phyloP scores from a whole-genome alignment of 2,329 filamentous ascomycete species.

The Arthrobotrys megalospora region DNA sequence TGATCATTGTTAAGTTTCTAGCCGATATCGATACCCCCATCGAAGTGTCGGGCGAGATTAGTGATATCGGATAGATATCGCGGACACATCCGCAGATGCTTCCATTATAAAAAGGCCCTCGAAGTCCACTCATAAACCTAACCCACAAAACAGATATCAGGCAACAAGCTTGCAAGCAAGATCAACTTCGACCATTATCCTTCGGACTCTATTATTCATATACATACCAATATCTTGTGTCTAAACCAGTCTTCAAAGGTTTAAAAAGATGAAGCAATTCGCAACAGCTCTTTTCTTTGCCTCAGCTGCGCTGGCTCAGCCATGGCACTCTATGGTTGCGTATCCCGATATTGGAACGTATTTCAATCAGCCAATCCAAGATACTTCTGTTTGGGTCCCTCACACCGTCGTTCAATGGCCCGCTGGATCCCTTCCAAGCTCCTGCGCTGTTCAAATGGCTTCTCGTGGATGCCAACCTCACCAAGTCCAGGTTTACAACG shows the following conservation, averaged over 20 bases:
- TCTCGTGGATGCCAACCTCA: conserved; percentile 33
- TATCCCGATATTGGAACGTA: conserved; percentile 42
- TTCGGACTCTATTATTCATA: not conserved
- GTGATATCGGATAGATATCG: conserved; percentile 19
- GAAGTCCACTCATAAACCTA: not conserved
- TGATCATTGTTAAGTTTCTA: not conserved
- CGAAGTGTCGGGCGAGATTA: conserved; percentile 8
- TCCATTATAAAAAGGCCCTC: conserved; percentile 21
- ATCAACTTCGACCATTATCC: not conserved
- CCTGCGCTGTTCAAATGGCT: conserved; percentile 41
- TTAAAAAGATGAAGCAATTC: conserved; percentile 42
- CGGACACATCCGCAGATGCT: not conserved
- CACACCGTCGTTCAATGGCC: conserved; percentile 48
- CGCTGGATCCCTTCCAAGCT: conserved; percentile 33
- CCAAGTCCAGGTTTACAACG: conserved; percentile 47
- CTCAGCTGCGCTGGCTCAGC: conserved; percentile 16
- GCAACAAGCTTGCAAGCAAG: not conserved
- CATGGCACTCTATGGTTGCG: conserved; percentile 43
- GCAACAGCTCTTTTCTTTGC: conserved; percentile 4
- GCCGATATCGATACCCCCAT: not conserved
- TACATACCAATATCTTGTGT: not conserved
- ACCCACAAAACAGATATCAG: not conserved
- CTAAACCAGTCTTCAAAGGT: not conserved
- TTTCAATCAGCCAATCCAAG: conserved; percentile 32
- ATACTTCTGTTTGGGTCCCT: conserved; percentile 31